A percentile compares a stretch with the other conserved stretches of the same genome.
Evolutionary conservation across 345 rosid genomes (phyloP).

Genomic region (Citrus hindsii): DNA sequence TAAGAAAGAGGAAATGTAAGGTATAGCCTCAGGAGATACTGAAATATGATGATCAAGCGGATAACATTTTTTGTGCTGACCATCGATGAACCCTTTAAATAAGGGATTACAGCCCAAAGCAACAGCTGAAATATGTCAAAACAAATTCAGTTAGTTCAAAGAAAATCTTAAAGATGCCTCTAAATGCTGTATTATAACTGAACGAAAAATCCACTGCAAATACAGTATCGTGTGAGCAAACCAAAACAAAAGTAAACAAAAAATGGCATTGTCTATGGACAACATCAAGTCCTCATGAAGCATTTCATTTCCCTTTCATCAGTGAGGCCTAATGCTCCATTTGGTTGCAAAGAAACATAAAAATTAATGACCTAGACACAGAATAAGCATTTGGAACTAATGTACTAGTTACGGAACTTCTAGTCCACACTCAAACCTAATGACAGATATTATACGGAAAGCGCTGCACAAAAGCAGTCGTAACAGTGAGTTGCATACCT

Average conservation of each 20-base stretch:
- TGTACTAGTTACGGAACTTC: neutral
- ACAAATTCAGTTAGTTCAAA: neutral
- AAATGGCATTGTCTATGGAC: neutral
- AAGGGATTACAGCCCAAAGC: slow-evolving; percentile 49
- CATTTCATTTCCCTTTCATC: neutral
- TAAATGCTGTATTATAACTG: neutral
- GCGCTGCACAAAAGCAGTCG: neutral
- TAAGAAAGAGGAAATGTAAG: slow-evolving; percentile 52
- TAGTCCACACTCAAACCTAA: neutral
- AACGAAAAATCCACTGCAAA: neutral
- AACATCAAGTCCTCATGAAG: neutral
- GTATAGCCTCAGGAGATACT: slow-evolving; percentile 45
- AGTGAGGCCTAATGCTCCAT: neutral
- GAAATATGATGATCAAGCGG: slow-evolving; percentile 38
- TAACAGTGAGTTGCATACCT: slow-evolving; percentile 30
- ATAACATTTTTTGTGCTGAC: slow-evolving; percentile 25
- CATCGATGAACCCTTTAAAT: slow-evolving; percentile 22
- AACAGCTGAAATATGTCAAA: slow-evolving; percentile 31
- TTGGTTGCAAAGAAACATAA: neutral
- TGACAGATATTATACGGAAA: neutral
- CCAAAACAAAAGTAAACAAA: neutral
- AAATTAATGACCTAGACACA: neutral
- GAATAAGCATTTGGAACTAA: neutral
- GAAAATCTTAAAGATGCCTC: neutral
- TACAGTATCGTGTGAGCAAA: neutral